Evolutionary conservation across 2,329 filamentous ascomycete genomes (phyloP).

Genomic region (Fusarium metavorans): DNA sequence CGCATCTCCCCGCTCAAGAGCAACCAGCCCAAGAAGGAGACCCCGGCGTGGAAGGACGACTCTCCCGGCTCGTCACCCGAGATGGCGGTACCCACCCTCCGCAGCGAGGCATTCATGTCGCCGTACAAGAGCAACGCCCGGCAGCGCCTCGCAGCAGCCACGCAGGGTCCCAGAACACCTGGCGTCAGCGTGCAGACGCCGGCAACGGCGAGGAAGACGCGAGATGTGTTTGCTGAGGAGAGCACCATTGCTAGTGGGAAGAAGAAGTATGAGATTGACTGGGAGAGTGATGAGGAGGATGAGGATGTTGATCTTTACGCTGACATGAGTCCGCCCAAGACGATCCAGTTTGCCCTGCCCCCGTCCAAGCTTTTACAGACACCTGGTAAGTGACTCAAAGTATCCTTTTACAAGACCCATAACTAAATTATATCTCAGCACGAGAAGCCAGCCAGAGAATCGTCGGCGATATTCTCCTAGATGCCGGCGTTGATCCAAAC

Average conservation of each 20-base stretch:
- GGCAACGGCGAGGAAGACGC: slow-evolving; percentile 59
- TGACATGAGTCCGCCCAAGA: slow-evolving; percentile 92
- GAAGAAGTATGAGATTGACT: slow-evolving; percentile 70
- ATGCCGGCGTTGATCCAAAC: slow-evolving; percentile 74
- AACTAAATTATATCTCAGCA: slow-evolving; percentile 58
- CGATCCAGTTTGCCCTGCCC: slow-evolving; percentile 86
- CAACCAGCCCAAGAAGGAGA: slow-evolving; percentile 50
- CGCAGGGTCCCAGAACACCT: slow-evolving; percentile 73
- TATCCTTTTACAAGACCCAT: not conserved
- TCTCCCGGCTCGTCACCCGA: slow-evolving; percentile 80
- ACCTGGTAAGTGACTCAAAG: slow-evolving; percentile 67
- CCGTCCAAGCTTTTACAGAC: slow-evolving; percentile 84
- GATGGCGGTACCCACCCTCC: slow-evolving; percentile 82
- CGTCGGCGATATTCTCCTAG: slow-evolving; percentile 82
- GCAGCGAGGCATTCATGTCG: slow-evolving; percentile 87
- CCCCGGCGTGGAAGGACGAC: slow-evolving; percentile 64
- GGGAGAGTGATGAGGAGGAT: slow-evolving; percentile 81
- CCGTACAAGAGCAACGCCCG: slow-evolving; percentile 66
- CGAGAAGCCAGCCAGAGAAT: slow-evolving; percentile 85
- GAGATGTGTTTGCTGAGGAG: slow-evolving; percentile 59
- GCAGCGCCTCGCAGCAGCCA: slow-evolving; percentile 57
- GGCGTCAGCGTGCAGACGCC: slow-evolving; percentile 91
- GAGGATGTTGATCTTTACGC: slow-evolving; percentile 72
- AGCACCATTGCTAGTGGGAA: slow-evolving; percentile 42
- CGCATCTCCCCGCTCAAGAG: slow-evolving; percentile 61